These are phyloP conservation scores for Leptosphaerulina australis DNA, from an alignment of 2,329 filamentous ascomycete species.

Conservation along the genomic window DNA sequence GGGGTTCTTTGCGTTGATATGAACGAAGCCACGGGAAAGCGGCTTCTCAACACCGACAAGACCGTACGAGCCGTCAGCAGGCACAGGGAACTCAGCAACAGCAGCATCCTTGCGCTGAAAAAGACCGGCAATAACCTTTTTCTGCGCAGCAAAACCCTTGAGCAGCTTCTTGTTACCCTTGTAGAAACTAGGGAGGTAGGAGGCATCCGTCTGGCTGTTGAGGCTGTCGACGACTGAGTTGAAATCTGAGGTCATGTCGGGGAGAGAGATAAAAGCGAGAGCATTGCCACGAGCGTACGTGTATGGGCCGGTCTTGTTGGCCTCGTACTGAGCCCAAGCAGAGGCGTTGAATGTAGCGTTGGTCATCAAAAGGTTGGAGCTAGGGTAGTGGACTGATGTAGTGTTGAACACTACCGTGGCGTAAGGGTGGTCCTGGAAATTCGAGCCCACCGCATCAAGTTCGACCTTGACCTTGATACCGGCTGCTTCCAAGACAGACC, in stretches of 20 bases:
- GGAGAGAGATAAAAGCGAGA: conserved; percentile 34
- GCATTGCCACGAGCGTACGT: conserved; percentile 35
- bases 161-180: conserved; percentile 29
- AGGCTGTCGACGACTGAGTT: conserved; percentile 12
- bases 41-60: conserved; percentile 43
- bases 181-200: conserved; percentile 35
- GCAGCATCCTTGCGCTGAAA: conserved; percentile 34
- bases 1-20: conserved; percentile 42
- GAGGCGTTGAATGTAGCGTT: conserved; percentile 44
- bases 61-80: conserved; percentile 40
- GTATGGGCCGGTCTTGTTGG: conserved; percentile 42
- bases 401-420: conserved; percentile 33
- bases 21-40: conserved; percentile 42
- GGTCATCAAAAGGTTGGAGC: conserved; percentile 27
- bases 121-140: conserved; percentile 27
- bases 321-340: conserved; percentile 39
- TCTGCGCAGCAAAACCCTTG: conserved; percentile 31
- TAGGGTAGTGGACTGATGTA: conserved; percentile 31
- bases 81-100: conserved; percentile 42
- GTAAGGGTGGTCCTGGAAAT: conserved; percentile 44
- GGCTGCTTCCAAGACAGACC: conserved; percentile 35
- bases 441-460: conserved; percentile 41
- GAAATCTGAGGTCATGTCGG: conserved; percentile 29
- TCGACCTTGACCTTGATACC: conserved; percentile 35
- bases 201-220: conserved; percentile 32